Evolutionary conservation across 768 basidiomycete species (phyloP), one percentile per base, ranked within the genome.

Genomic region (Pilatotrama ljubarskyi): DNA sequence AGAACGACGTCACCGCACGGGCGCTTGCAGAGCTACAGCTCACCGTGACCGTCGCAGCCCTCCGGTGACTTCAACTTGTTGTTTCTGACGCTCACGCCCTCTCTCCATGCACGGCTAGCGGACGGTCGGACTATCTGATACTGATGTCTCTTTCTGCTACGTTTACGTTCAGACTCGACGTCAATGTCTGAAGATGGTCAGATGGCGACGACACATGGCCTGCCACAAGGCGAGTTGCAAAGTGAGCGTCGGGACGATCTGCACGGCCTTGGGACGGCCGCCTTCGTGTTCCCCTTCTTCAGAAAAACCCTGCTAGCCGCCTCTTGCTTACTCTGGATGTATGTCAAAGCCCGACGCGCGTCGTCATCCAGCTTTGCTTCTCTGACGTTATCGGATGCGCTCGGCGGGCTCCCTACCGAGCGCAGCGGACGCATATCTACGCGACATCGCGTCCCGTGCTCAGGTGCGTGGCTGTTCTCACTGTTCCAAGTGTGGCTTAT

Each of bases 361-460:
- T 48, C 41, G 40, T 54, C 40, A 54, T 42, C 26, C 20, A 6
- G 14, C 44, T 55, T 46, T 26, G 29, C n/a, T 36, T 22, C 49
- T 29, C 41, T 59, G 44, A 51, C 51, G 50, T 51, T 40, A 46
- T 52, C 50, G 58, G 36, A 20, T 43, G 42, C 50, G 35, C 48
- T 15, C 36, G 53, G n/a, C n/a, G n/a, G 43, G n/a, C 53, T 17
- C 43, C 40, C 42, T 24, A n/a, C 26, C 13, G 15, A 14, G 40
- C 41, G 26, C 15, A 25, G 18, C 26, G 53, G 32, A 24, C 41
- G 29, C 38, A 40, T 37, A 61, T 61, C 60, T 56, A 56, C 48
- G 49, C 60, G 54, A 32, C 36, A 47, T 56, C 55, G 38, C 55
- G 50, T 47, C 44, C 41, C 60, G 60, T 60, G 59, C 54, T 32